Base-by-base conservation (phyloP, 352 stramenopile genomes). In the Phytophthora sansomeana region DNA sequence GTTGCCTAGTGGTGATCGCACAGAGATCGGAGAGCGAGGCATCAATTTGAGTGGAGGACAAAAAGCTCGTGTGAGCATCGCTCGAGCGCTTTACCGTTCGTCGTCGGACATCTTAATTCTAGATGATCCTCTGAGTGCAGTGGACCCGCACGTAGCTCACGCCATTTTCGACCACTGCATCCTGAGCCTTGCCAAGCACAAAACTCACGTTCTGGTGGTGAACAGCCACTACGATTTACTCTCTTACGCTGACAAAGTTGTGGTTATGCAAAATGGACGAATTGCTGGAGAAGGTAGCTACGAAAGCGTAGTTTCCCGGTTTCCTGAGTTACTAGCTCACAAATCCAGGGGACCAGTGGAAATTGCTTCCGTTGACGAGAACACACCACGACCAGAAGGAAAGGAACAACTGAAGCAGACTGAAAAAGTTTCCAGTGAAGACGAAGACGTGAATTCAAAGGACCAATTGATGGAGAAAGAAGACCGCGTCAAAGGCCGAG, bases 21-120 rank as follows among this genome's bases (percentile, higher is more conserved):
- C 93, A 7, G 94, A 98, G 70, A 98, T 99, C 48, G 96, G 95
- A 30, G 96, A 98, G 74, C 95, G 95, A 32, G 97, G 97, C 1
- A 93, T 99, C 26, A 99, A 97, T 58, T 71, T 99, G 8, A 96
- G 76, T 6, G 95, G 96, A 16, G 96, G 96, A 7, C 94, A 99
- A 68, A 98, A 98, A 73, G 75, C 77, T 24, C 79, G 92, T 30
- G 80, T 98, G 21, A 81, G 77, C 10, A 64, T 98, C 6, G 95
- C 96, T 41, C 72, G 96, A 30, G 90, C 84, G 5, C 78, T 98
- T 16, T 98, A 98, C 74, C 75, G 39, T 89, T 48, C 84, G 28
- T 57, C 81, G 39, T 73, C 83, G 0, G 91, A 99, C 61, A 73
- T 98, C 10, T 85, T 96, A 59, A 39, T 99, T 7, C 77, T 99